Base-by-base conservation (phyloP, 257 asterid genomes). In the Solanum lycopersicoides region DNA sequence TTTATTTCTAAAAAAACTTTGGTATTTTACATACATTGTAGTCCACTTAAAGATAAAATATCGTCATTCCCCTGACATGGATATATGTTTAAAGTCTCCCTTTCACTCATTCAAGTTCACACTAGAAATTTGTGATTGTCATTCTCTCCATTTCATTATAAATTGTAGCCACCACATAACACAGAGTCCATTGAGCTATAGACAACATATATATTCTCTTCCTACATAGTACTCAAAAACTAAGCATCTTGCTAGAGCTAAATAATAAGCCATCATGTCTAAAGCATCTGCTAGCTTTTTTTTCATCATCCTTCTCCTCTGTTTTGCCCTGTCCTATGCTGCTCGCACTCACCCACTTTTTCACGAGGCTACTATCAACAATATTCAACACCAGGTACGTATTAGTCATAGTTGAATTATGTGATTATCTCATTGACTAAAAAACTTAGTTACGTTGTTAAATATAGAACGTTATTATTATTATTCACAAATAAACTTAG, bases 301-400 rank as follows among this genome's bases (percentile, higher is more conserved):
- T 87, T 50, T 92, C 14, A 16, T 91, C 50, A 90, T 93, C 69
- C 88, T 93, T 82, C 92, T 95, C 91, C 89, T 90, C 89, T 88
- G 86, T 86, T 82, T 86, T 92, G 59, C 96, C 11, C 88, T 89
- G 2, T 89, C 93, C 88, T 88, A 86, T 7, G 92, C 93, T 20
- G 92, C 94, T 88, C 97, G 98, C 16, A 92, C 90, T 4, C 82
- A 25, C 18, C 96, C 94, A 11, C 28, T 75, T 34, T 75, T 56
- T 47, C 50, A 13, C 41, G 83, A 56, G 21, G 83, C 90, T 69
- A 69, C 80, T 60, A 47, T 50, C 3, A 15, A 37, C 18, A 83
- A 83, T 75, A 83, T 87, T 68, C 91, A 88, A 37, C 42, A 37
- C 34, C 28, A 87, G 88, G 91, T 89, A 74, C 32, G 20, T 1